Base-by-base conservation (phyloP, 768 basidiomycete species). In the Tulasnella calospora region DNA sequence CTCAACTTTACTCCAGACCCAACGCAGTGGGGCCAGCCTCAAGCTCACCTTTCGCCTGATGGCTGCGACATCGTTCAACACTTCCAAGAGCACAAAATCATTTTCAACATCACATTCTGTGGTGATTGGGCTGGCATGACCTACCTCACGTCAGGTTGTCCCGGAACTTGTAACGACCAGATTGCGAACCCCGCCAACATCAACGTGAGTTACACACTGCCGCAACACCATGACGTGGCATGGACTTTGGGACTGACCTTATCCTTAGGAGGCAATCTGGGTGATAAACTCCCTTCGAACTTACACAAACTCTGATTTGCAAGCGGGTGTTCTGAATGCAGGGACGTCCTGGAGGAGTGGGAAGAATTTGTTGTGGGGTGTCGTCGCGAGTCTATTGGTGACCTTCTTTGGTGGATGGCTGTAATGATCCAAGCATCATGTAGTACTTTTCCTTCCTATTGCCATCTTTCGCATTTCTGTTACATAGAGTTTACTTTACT, bases 111-210 rank as follows among this genome's bases (percentile, higher is more conserved):
- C 40, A 78, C 80, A 17, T 75, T 80, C 41, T 80, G 80, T 55
- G 80, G 80, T 33, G 80, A 80, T 51, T 80, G 80, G 80, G 79
- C 79, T 36, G 79, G 79, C 3, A 44, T 74, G 46, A 67, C 79
- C 7, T 80, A 80, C 69, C n/a, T 69, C 71, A 72, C 4, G 0
- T 70, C 79, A n/a, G 79, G 79, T 41, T 80, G 79, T 41, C 79
- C 79, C n/a, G 79, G 79, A 57, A 73, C 78, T 17, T 80, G 79
- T 41, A 74, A 57, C n/a, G 30, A 71, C 27, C 77, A 74, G 33
- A 74, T 80, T 33, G 55, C 55, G 70, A 73, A 74, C 17, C 57
- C 69, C 12, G 57, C 67, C 21, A 80, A 80, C 47, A 72, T 79
- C 74, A 71, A 73, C 44, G 79, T 80, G 40, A 38, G 79, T 78